These are phyloP conservation scores for Strigomonas culicis DNA, from an alignment of 208 protist genomes.

Conservation along the genomic window DNA sequence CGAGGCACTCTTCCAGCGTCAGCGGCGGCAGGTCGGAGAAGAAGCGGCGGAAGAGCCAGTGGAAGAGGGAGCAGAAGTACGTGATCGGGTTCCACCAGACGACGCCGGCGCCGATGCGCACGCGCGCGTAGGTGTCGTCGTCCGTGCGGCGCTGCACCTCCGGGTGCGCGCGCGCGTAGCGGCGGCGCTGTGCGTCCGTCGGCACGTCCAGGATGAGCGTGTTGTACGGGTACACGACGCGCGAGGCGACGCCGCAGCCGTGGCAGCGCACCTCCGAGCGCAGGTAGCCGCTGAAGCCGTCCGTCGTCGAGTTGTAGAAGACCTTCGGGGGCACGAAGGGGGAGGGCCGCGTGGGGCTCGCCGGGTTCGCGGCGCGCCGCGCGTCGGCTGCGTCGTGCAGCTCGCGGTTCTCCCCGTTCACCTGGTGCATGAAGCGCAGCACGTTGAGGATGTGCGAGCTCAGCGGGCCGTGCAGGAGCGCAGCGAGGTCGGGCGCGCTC, in stretches of 20 bases:
- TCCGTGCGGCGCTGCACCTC: constrained; percentile 27
- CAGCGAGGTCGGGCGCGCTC: too few relatives aligned
- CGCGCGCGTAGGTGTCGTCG: constrained; percentile 25
- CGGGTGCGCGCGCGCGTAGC: constrained; percentile 52
- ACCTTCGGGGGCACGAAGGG: constrained; percentile 44
- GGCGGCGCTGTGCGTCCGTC: constrained; percentile 35
- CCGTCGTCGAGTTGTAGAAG: constrained; percentile 61
- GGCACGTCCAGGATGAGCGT: constrained; percentile 76
- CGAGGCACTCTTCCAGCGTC: constrained; percentile 85
- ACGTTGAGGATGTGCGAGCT: not conserved
- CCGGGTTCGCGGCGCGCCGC: constrained; percentile 19
- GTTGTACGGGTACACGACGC: constrained; percentile 67
- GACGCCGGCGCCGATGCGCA: constrained; percentile 18
- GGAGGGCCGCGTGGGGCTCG: constrained; percentile 17
- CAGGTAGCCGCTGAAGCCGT: constrained; percentile 77
- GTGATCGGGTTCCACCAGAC: constrained; percentile 64
- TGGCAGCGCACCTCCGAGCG: constrained; percentile 71
- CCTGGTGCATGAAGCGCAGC: constrained; percentile 51
- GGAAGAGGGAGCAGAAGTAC: constrained; percentile 2
- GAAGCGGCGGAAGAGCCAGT: constrained; percentile 19
- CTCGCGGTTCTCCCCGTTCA: constrained; percentile 67
- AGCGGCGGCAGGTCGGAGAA: constrained; percentile 29
- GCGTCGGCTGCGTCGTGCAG: constrained; percentile 39
- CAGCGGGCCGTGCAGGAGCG: too few relatives aligned
- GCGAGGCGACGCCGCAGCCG: constrained; percentile 51